Base-by-base conservation (phyloP, 805 yeast species). In the Starmerella stellata region DNA sequence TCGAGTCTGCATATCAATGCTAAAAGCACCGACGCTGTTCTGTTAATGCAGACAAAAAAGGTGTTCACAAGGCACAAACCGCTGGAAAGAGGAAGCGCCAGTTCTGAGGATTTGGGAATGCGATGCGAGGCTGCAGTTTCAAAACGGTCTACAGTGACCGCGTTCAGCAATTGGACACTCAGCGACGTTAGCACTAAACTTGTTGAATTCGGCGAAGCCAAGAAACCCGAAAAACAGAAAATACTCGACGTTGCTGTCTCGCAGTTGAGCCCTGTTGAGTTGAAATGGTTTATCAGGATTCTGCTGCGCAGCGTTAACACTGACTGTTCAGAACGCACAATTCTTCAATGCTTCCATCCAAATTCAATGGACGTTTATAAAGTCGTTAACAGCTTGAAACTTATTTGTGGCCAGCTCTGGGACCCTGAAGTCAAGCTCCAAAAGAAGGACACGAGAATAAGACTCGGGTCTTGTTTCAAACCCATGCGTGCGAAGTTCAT, bases 401-500 rank as follows among this genome's bases (percentile, higher is more conserved):
- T 66, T 8, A 75, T 79, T 1, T 72, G 82, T 44, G 61, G 65
- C 52, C 70, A 64, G 38, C 58, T 82, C 5, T 53, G 60, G 38
- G 75, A 77, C 47, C 72, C 74, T 0, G 43, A 47, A 1, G 43
- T 49, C 14, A 54, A 74, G 32, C 55, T 78, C 9, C 51, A 64
- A 1, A 54, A 59, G 3, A 44, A 53, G 2, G 65, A 66, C 30
- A 55, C 64, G 18, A 55, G 59, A 5, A 57, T 75, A 1, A 59
- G 61, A 18, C 63, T 70, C 0, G 54, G 64, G 52, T 57, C 58
- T 21, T 75, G 78, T 15, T 87, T 83, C 55, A 66, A 69, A 18
- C 94, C 95, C 0, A 93, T 80, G 57, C 57, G 78, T 17, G 75
- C 93, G 1, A 63, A 68, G 27, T 75, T 72, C 43, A 61, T 74